Conservation (phyloP, 345 rosid species). For the Punica granatum region DNA sequence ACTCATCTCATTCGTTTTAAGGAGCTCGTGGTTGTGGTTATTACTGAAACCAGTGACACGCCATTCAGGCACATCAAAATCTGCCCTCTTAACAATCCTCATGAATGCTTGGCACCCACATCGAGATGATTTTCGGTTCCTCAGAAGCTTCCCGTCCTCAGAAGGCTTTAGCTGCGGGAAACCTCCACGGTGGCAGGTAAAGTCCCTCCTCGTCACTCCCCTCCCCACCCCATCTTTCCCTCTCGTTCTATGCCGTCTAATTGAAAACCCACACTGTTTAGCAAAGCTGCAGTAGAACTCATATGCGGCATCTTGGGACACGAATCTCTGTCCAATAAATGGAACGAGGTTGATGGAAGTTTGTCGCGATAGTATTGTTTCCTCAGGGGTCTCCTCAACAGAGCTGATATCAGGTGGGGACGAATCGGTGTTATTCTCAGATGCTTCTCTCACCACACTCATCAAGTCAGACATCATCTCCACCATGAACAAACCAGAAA, state of each 20-base stretch:
- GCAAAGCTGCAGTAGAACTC: conserved; percentile 61
- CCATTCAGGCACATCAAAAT: conserved; percentile 56
- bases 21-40: conserved; percentile 47
- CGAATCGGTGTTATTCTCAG: conserved; percentile 37
- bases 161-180: conserved; percentile 41
- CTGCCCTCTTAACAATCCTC: conserved; percentile 49
- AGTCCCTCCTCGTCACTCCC: conserved; percentile 58
- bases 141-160: conserved; percentile 48
- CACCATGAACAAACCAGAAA: conserved; percentile 7
- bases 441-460: conserved; percentile 31
- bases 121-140: conserved; percentile 51
- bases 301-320: conserved; percentile 58
- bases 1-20: conserved; percentile 33
- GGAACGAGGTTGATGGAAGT: conserved; percentile 54
- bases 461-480: conserved; percentile 33
- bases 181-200: conserved; percentile 57
- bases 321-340: conserved; percentile 48
- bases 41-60: conserved; percentile 52
- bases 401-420: conserved; percentile 35
- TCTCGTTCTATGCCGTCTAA: conserved; percentile 52
- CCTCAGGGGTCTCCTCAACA: conserved; percentile 37
- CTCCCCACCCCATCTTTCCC: conserved; percentile 59
- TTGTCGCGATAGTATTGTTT: conserved; percentile 41
- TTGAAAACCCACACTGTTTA: conserved; percentile 56
- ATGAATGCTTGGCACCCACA: conserved; percentile 56